phyloP scores from a whole-genome alignment of 176 grass and related monocot species.

The Triticum monococcum region DNA sequence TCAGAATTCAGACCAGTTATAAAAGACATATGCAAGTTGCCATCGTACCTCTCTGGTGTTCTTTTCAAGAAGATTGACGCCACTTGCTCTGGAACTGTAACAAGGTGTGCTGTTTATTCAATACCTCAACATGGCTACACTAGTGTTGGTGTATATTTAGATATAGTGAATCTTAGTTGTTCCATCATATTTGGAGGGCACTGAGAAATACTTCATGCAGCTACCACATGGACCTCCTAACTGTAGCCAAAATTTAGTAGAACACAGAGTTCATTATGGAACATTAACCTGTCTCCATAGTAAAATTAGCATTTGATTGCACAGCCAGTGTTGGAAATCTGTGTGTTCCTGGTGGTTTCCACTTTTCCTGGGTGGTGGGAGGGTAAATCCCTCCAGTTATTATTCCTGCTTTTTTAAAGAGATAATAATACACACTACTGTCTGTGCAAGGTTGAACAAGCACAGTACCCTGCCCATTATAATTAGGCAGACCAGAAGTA shows the following conservation, averaged over 20 bases:
- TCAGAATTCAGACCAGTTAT: conserved; percentile 90
- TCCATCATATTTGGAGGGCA: background rate
- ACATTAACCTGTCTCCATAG: background rate
- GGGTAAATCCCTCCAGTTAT: background rate
- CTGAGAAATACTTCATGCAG: background rate
- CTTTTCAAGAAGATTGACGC: conserved; percentile 91
- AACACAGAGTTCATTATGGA: background rate
- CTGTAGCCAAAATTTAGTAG: background rate
- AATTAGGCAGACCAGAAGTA: background rate
- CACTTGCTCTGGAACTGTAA: conserved; percentile 67
- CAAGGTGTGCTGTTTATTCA: conserved; percentile 56
- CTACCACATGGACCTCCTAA: background rate
- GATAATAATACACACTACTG: background rate
- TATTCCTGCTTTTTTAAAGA: background rate
- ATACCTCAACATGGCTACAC: conserved; percentile 26
- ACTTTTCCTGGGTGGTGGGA: background rate
- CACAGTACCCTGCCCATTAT: background rate
- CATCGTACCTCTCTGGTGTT: conserved; percentile 78
- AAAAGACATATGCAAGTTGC: conserved; percentile 97
- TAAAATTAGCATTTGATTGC: background rate
- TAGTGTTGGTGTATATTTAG: conserved; percentile 13
- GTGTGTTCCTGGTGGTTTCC: background rate
- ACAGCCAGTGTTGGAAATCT: conserved; percentile 10
- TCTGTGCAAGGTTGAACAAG: background rate
- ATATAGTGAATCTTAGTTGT: conserved; percentile 1